Evolutionary conservation across 306 rosid genomes (phyloP).

Genomic region (Astragalus membranaceus): DNA sequence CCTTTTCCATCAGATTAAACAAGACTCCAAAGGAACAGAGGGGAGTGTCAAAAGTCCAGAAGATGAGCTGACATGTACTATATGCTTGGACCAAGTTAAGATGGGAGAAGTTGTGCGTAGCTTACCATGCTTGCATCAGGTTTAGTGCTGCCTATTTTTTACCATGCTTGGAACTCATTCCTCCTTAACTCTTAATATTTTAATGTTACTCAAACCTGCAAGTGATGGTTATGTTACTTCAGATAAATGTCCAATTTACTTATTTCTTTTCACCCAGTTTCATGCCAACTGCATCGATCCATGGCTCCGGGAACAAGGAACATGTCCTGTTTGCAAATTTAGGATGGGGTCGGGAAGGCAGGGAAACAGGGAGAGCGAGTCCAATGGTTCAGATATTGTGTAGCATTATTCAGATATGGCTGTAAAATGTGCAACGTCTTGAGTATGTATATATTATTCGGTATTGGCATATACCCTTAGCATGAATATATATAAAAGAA

Average conservation of each 20-base stretch:
- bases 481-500: not conserved
- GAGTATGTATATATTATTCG: not conserved
- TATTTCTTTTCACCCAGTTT: constrained; percentile 32
- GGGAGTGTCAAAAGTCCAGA: constrained; percentile 11
- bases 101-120: constrained; percentile 52
- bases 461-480: not conserved
- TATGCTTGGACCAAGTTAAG: constrained; percentile 52
- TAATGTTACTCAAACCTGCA: not conserved
- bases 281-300: constrained; percentile 71
- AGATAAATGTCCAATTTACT: not conserved
- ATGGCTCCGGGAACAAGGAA: constrained; percentile 65
- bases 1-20: constrained; percentile 23
- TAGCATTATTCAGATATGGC: not conserved
- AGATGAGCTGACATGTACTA: constrained; percentile 35
- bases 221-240: not conserved
- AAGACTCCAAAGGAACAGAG: constrained; percentile 22
- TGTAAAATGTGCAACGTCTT: not conserved
- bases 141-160: constrained; percentile 12
- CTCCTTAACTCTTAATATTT: not conserved
- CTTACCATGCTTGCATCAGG: constrained; percentile 71
- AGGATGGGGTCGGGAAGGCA: constrained; percentile 39
- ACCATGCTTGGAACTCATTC: not conserved
- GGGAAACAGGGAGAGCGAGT: constrained; percentile 33
- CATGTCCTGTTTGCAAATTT: constrained; percentile 68
- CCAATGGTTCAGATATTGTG: constrained; percentile 34